phyloP scores from a whole-genome alignment of 108 stramenopile species.

The Conticribra guillardii region DNA sequence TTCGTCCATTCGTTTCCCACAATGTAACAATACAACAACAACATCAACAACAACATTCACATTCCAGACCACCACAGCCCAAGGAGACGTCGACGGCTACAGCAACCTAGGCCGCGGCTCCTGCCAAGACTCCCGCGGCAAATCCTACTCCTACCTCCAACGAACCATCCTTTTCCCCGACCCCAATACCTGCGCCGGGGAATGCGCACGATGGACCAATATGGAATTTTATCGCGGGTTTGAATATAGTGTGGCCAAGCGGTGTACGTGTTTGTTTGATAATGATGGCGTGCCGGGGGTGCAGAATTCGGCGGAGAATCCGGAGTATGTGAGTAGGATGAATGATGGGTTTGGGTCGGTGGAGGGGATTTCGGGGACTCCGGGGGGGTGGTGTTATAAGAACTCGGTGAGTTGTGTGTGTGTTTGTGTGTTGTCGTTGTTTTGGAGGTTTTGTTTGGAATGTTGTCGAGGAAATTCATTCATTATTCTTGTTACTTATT shows the following conservation, averaged over 20 bases:
- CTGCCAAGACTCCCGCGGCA: slow-evolving; percentile 30
- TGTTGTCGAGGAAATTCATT: too few species aligned
- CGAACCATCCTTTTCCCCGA: slow-evolving; percentile 34
- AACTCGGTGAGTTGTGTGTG: neutral
- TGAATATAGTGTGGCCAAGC: slow-evolving; percentile 41
- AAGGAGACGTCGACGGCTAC: slow-evolving; percentile 34
- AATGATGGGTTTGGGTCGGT: slow-evolving; percentile 26
- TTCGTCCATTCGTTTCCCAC: too few species aligned
- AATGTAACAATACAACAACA: too few species aligned
- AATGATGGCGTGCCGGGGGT: slow-evolving; percentile 26
- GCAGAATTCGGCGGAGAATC: slow-evolving; percentile 7
- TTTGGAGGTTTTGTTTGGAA: neutral
- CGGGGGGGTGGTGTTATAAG: slow-evolving; percentile 34
- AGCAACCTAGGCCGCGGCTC: slow-evolving; percentile 31
- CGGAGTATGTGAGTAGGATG: slow-evolving; percentile 32
- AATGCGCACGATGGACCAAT: slow-evolving; percentile 33
- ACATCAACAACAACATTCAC: too few species aligned
- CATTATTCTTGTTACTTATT: too few species aligned
- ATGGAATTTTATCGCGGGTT: slow-evolving; percentile 37
- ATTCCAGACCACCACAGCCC: slow-evolving; percentile 1
- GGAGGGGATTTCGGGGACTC: slow-evolving; percentile 22
- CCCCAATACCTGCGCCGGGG: slow-evolving; percentile 31
- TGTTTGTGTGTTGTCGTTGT: neutral
- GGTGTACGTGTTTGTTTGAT: slow-evolving; percentile 49
- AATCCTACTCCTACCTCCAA: slow-evolving; percentile 44